Evolutionary conservation across 148 eudicot species (phyloP).

Genomic region (Vaccinium corymbosum): DNA sequence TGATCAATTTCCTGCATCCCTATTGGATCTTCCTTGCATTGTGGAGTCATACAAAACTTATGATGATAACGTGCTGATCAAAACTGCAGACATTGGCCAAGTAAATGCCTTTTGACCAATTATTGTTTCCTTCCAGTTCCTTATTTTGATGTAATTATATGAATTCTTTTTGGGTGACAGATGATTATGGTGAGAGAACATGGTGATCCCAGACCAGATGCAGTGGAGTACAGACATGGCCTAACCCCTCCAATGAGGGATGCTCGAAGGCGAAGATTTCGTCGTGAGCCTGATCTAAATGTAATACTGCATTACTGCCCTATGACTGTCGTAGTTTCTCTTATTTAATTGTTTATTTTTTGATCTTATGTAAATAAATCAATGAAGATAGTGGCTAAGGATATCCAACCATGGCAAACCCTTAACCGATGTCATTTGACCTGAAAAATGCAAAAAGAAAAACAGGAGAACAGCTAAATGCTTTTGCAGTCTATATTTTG

Average conservation of each 20-base stretch:
- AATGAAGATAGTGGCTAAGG: constrained; percentile 3
- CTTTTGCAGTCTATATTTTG: neutral
- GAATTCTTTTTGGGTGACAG: constrained; percentile 36
- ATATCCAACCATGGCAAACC: neutral
- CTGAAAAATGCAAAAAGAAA: neutral
- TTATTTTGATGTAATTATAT: neutral
- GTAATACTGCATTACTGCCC: constrained; percentile 32
- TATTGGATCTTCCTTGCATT: constrained; percentile 78
- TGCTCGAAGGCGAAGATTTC: constrained; percentile 92
- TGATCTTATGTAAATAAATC: neutral
- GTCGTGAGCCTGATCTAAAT: constrained; percentile 89
- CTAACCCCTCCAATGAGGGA: constrained; percentile 95
- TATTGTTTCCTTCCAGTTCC: constrained; percentile 7
- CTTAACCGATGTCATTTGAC: neutral
- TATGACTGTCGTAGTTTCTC: neutral
- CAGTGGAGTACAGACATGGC: constrained; percentile 82
- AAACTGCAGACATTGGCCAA: constrained; percentile 94
- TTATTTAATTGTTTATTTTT: neutral
- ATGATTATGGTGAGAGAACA: constrained; percentile 89
- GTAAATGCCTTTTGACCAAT: constrained; percentile 30
- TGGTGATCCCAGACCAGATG: constrained; percentile 71
- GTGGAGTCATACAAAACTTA: constrained; percentile 92
- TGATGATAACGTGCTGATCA: constrained; percentile 83
- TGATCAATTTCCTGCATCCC: constrained; percentile 76
- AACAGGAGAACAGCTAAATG: neutral